Base-by-base conservation (phyloP, 2,329 filamentous ascomycete genomes). In the Apiospora aurea region DNA sequence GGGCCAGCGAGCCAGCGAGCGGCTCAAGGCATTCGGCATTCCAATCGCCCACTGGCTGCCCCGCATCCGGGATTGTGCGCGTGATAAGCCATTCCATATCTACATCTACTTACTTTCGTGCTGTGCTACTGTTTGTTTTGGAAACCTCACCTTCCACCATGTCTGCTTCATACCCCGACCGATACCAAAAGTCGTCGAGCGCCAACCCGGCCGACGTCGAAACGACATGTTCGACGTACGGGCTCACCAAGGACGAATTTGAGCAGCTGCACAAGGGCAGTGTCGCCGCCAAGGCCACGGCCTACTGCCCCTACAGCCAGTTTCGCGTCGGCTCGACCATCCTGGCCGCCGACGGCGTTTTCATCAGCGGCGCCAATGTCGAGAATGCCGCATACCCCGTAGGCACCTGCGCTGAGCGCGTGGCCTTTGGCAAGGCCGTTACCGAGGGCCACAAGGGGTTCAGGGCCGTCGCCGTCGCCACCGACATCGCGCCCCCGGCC, bases 361-460 rank as follows among this genome's bases (percentile, higher is more conserved):
- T 87, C 76, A 87, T 95, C 72, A 85, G 88, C 66, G 96, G 96
- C 71, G 95, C 94, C 74, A 97, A 97, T 80, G 91, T 98, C 74
- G 96, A 99, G 84, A 98, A 98, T 80, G 95, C 94, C 1, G 87
- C 93, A 41, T 98, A 97, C 80, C 96, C 96, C 0, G 95, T 98
- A 7, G 94, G 94, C n/a, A 97, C 94, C 2, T 98, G 96, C 82
- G 96, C 96, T 18, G 96, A 99, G 87, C 88, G 96, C 72, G 94
- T 96, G n/a, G 95, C 94, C 1, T 87, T 98, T 75, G 93, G 90
- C 10, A 94, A 91, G 51, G 96, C 96, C 29, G 89, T 98, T 6
- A 88, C 90, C 8, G 84, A 84, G 69, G 88, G 89, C 3, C 82
- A 88, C 75, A 83, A 82, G 46, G 78, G 77, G 43, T 94, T 97